A percentile compares a stretch with the other conserved stretches of the same genome.
Conservation (phyloP, 1,284 basidiomycete species). For the Moniliophthora roreri region DNA sequence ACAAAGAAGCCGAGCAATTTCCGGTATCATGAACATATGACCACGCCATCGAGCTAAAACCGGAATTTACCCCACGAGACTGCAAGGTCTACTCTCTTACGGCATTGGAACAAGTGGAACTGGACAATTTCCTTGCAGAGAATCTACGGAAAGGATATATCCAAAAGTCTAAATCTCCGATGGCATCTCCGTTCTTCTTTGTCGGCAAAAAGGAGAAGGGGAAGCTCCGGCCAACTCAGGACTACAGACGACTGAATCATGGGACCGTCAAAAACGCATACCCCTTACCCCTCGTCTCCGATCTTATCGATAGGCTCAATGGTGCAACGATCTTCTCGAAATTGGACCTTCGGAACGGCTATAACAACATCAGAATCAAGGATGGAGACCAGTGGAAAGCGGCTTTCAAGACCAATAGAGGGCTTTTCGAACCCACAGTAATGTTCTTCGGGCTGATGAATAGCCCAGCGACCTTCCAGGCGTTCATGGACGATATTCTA, state of each 20-base stretch:
- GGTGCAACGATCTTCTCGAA: conserved; percentile 28
- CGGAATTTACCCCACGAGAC: conserved; percentile 25
- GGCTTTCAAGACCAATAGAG: conserved; percentile 15
- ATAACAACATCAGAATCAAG: conserved; percentile 24
- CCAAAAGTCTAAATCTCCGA: conserved; percentile 26
- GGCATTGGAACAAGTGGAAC: background rate
- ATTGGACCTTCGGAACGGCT: conserved; percentile 27
- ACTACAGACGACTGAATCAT: conserved; percentile 33
- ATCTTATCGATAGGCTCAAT: conserved; percentile 26
- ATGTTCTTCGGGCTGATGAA: conserved; percentile 35
- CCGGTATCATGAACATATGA: conserved; percentile 14
- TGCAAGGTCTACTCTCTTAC: conserved; percentile 26
- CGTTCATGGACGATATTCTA: conserved; percentile 24
- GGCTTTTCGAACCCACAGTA: conserved; percentile 25
- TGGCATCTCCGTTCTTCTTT: conserved; percentile 40
- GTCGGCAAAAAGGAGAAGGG: conserved; percentile 37
- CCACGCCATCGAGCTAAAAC: conserved; percentile 26
- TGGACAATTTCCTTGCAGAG: conserved; percentile 31
- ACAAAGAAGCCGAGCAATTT: conserved; percentile 17
- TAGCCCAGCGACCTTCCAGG: conserved; percentile 28
- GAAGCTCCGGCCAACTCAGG: conserved; percentile 22
- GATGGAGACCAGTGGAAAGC: conserved; percentile 27
- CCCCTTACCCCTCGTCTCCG: conserved; percentile 30
- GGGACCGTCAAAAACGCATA: conserved; percentile 30
- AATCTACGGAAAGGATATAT: conserved; percentile 27